phyloP scores from a whole-genome alignment of 106 monocot species.

The Chionographis japonica region DNA sequence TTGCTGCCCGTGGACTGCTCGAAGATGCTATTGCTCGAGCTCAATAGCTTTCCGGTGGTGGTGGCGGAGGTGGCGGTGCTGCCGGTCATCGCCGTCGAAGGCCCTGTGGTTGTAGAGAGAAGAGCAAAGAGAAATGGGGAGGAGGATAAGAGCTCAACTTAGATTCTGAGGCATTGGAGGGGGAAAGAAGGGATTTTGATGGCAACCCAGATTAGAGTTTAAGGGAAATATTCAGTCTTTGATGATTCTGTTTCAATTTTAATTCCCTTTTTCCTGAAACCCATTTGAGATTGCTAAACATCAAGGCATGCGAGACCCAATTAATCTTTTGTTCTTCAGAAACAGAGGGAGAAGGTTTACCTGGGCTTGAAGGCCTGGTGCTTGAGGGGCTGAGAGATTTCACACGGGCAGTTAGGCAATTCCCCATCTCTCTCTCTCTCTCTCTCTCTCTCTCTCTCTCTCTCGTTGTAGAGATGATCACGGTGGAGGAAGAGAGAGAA shows the following conservation, averaged over 20 bases:
- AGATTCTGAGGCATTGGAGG: too few relatives aligned
- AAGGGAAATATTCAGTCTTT: too few relatives aligned
- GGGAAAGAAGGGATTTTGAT: too few relatives aligned
- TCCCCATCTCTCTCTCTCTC: constrained; percentile 15
- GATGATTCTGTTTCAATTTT: too few relatives aligned
- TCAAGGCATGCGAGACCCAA: background rate
- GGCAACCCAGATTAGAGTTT: too few relatives aligned
- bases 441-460: constrained; percentile 1
- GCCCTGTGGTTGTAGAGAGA: background rate
- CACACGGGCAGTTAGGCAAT: constrained; percentile 14
- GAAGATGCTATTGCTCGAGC: constrained; percentile 11
- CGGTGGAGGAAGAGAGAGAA: background rate
- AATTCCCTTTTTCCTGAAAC: too few relatives aligned
- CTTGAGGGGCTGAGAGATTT: constrained; percentile 17
- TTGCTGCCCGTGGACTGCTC: constrained; percentile 4
- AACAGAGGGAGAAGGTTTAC: background rate
- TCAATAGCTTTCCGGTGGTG: constrained; percentile 1
- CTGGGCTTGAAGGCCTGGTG: constrained; percentile 10
- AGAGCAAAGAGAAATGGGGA: too few relatives aligned
- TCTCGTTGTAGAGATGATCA: too few relatives aligned
- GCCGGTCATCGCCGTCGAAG: background rate
- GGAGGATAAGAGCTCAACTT: too few relatives aligned
- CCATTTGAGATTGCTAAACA: too few relatives aligned
- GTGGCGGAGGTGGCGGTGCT: constrained; percentile 13
- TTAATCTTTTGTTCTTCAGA: too few relatives aligned